phyloP scores from a whole-genome alignment of 2,329 filamentous ascomycete genomes.

The Fusarium phyllophilum region DNA sequence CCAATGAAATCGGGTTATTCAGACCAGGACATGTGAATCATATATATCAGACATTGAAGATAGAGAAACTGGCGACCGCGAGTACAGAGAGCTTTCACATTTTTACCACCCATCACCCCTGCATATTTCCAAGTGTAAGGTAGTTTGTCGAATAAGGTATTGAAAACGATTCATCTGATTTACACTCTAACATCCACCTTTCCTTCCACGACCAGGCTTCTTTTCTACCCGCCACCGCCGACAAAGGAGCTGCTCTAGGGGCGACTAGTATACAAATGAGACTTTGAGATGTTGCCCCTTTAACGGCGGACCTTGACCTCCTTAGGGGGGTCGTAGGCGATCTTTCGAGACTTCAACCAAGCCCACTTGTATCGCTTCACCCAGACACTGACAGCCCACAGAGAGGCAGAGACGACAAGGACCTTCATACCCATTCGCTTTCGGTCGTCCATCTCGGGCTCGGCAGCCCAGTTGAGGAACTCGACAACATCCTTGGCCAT shows the following conservation, averaged over 20 bases:
- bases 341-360: slow-evolving; percentile 93
- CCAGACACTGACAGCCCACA: slow-evolving; percentile 92
- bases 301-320: slow-evolving; percentile 61
- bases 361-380: slow-evolving; percentile 99
- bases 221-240: slow-evolving; percentile 54
- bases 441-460: slow-evolving; percentile 98
- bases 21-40: background rate
- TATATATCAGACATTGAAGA: background rate
- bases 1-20: background rate
- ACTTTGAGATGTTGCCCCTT: slow-evolving; percentile 44
- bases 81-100: slow-evolving; percentile 4
- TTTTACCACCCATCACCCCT: background rate
- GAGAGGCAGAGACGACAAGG: slow-evolving; percentile 78
- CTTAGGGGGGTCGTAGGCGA: slow-evolving; percentile 84
- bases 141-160: slow-evolving; percentile 46
- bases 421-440: slow-evolving; percentile 99
- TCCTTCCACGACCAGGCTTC: slow-evolving; percentile 47
- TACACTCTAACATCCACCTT: slow-evolving; percentile 58
- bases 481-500: slow-evolving; percentile 99
- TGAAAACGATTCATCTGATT: slow-evolving; percentile 60
- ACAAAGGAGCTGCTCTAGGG: slow-evolving; percentile 57
- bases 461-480: slow-evolving; percentile 99
- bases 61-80: background rate
- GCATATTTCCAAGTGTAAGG: slow-evolving; percentile 4
- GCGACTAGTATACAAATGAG: slow-evolving; percentile 57